Conservation (phyloP, 1,139 yeast species). For the Tardiomyces digboiensis region DNA sequence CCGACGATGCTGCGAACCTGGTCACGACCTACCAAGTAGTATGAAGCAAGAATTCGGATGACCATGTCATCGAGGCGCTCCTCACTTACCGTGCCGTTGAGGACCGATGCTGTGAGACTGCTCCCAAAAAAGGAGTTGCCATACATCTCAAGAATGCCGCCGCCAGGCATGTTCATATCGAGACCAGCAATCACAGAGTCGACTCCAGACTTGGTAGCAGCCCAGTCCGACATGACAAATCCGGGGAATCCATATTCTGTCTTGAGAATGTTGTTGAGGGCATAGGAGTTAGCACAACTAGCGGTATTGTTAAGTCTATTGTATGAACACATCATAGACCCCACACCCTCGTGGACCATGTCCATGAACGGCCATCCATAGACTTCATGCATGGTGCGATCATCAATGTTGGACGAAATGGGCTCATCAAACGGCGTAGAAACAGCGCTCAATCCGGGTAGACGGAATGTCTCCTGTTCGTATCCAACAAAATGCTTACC, state of each 20-base stretch:
- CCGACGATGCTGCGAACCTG: slow-evolving; percentile 3
- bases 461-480: slow-evolving; percentile 43
- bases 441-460: slow-evolving; percentile 27
- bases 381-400: slow-evolving; percentile 46
- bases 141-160: slow-evolving; percentile 9
- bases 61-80: slow-evolving; percentile 50
- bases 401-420: slow-evolving; percentile 37
- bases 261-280: slow-evolving; percentile 40
- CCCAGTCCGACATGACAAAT: slow-evolving; percentile 51
- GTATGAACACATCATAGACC: slow-evolving; percentile 46
- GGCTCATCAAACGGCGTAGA: slow-evolving; percentile 5
- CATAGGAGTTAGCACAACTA: slow-evolving; percentile 45
- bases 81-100: slow-evolving; percentile 41
- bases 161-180: slow-evolving; percentile 30
- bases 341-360: slow-evolving; percentile 42
- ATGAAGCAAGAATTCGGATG: slow-evolving; percentile 48
- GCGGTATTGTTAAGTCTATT: slow-evolving; percentile 45
- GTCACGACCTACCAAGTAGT: slow-evolving; percentile 25
- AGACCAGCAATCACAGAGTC: slow-evolving; percentile 28
- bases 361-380: slow-evolving; percentile 53
- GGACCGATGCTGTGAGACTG: slow-evolving; percentile 38
- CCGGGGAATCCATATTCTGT: slow-evolving; percentile 52
- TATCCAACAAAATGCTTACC: slow-evolving; percentile 45
- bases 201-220: slow-evolving; percentile 45
- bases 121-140: slow-evolving; percentile 39